Evolutionary conservation across 2,329 filamentous ascomycete species (phyloP).

Genomic region (Botrytis sinoallii): DNA sequence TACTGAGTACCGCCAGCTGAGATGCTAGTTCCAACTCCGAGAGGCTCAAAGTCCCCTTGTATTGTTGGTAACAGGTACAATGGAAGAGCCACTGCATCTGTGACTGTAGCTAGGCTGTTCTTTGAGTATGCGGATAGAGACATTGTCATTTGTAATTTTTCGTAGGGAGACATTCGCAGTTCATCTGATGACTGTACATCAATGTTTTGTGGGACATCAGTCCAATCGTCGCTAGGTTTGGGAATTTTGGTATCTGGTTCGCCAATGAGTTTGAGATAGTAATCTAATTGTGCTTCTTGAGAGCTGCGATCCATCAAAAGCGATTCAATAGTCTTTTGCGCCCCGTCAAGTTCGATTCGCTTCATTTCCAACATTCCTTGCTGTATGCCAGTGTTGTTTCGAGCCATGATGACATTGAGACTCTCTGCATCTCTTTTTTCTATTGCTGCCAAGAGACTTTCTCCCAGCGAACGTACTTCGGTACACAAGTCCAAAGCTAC

Average conservation of each 20-base stretch:
- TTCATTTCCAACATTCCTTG: conserved; percentile 8
- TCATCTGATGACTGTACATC: background rate
- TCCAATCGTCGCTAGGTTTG: background rate
- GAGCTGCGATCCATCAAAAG: background rate
- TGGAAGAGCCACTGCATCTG: background rate
- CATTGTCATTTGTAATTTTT: background rate
- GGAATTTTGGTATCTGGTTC: background rate
- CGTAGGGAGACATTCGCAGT: conserved; percentile 5
- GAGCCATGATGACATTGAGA: background rate
- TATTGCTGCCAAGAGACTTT: background rate
- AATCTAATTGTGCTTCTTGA: conserved; percentile 1
- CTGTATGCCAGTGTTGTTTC: background rate
- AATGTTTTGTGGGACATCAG: background rate
- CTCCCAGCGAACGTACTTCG: background rate
- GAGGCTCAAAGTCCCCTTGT: background rate
- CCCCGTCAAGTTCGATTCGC: background rate
- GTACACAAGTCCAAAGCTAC: background rate
- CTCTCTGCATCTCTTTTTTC: background rate
- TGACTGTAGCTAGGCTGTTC: background rate
- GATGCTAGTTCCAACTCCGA: background rate
- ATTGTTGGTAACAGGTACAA: background rate
- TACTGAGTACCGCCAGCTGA: background rate
- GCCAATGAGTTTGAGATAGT: conserved; percentile 6
- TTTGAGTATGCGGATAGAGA: background rate
- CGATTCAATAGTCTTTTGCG: background rate